phyloP scores from a whole-genome alignment of 371 early-diverging fungal genomes.

The Mortierella sp. region DNA sequence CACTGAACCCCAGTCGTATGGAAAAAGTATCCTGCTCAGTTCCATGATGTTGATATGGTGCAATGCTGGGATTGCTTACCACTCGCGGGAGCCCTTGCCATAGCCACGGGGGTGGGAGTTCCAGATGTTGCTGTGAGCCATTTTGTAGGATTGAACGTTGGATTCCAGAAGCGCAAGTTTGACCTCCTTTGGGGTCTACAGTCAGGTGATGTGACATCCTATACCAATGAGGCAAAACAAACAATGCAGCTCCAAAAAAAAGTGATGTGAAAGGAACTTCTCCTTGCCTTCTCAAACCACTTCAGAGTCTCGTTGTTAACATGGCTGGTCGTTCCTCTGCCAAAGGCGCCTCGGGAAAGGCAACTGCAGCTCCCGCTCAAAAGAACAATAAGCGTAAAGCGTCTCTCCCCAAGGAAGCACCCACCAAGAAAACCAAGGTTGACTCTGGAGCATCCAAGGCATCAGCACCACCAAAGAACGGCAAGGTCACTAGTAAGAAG shows the following conservation, averaged over 20 bases:
- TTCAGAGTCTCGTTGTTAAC: not conserved
- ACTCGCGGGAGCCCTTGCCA: conserved; percentile 99
- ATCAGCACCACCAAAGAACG: conserved; percentile 20
- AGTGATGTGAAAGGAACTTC: not conserved
- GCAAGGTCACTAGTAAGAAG: conserved; percentile 15
- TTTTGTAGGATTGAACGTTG: conserved; percentile 61
- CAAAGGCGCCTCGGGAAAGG: conserved; percentile 31
- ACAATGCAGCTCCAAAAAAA: conserved; percentile 17
- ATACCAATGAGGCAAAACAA: not conserved
- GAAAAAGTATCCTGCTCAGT: not conserved
- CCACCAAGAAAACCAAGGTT: conserved; percentile 34
- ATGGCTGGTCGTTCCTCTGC: conserved; percentile 45
- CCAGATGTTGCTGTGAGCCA: conserved; percentile 98
- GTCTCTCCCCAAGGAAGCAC: conserved; percentile 5
- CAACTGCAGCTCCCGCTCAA: conserved; percentile 15
- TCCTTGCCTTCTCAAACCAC: not conserved
- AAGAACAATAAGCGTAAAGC: conserved; percentile 48
- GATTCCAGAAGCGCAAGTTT: conserved; percentile 43
- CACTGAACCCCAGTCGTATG: not conserved
- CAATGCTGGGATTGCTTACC: conserved; percentile 66
- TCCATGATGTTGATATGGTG: not conserved
- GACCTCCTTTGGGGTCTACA: conserved; percentile 23
- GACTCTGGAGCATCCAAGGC: conserved; percentile 13
- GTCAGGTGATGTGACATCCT: not conserved
- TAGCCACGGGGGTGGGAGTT: conserved; percentile 89